phyloP scores from a whole-genome alignment of 305 asterid genomes.

The Fraxinus greggii region DNA sequence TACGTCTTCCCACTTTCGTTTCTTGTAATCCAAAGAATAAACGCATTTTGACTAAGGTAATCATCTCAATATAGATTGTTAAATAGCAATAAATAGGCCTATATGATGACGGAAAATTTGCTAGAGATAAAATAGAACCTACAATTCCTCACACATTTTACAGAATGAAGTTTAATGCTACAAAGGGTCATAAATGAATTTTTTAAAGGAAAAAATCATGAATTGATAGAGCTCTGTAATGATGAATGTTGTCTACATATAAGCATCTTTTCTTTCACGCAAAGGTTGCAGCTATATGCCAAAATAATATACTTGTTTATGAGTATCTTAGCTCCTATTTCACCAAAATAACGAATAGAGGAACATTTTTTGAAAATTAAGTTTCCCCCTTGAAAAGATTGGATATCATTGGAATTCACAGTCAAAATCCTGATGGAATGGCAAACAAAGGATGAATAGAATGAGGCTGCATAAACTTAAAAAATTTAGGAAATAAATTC shows the following conservation, averaged over 20 bases:
- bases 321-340: not conserved
- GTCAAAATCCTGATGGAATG: not conserved
- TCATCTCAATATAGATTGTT: not conserved
- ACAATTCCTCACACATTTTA: not conserved
- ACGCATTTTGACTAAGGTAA: not conserved
- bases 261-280: not conserved
- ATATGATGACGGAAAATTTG: not conserved
- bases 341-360: not conserved
- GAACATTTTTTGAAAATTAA: not conserved
- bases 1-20: not conserved
- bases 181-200: not conserved
- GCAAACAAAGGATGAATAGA: not conserved
- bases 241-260: not conserved
- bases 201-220: not conserved
- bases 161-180: not conserved
- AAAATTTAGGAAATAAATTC: constrained; percentile 6
- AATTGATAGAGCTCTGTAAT: not conserved
- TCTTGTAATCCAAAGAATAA: not conserved
- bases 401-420: not conserved
- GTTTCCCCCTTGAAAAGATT: not conserved
- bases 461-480: not conserved
- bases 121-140: not conserved
- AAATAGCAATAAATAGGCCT: not conserved
- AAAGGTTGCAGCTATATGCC: not conserved
- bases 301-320: too few relatives aligned